Base-by-base conservation (phyloP, 495 filamentous ascomycete species). In the Aspergillus campestris region DNA sequence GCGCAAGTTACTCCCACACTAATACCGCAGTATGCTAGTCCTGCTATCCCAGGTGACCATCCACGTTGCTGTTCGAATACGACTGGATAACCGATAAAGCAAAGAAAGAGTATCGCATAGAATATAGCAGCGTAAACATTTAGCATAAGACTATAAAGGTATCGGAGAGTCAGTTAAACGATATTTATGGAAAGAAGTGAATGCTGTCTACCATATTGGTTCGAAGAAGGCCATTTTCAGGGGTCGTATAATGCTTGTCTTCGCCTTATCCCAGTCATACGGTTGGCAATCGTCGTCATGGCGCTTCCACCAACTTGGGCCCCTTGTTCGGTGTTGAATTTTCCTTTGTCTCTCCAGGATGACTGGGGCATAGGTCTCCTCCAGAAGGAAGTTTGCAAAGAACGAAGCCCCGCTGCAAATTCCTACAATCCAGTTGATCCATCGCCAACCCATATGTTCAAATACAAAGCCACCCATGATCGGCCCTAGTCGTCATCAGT, bases 371-470 rank as follows among this genome's bases (percentile, higher is more conserved):
- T 24, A 24, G 18, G 18, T 24, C 18, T 24, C 18, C 18, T 24
- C 4, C 18, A 24, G 18, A 24, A 24, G 72, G 56, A 40, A 77
- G 66, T 48, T 42, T 13, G 74, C 53, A 12, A 70, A 11, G 13
- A 75, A 69, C 1, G 74, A 74, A 0, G 72, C 67, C 3, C 78
- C 82, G 0, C 72, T 67, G 3, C 82, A 60, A 32, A 90, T 87
- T 34, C 90, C 61, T 7, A 83, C 77, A n/a, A 94, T 60, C 86
- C 88, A 94, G 58, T 84, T 86, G 3, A 77, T 81, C 85, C 86
- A 91, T 34, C 85, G 61, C 88, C 88, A 94, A 6, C 87, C 86
- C 13, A 88, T 70, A 56, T 83, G 80, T 49, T 70, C 53, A 29
- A 53, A 63, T 0, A 84, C 74, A 52, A 89, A 88, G 0, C 87